Percentiles rank a stretch among this genome's conserved stretches.
Conservation (phyloP, 169 alveolate genomes). For the Theileria parva region DNA sequence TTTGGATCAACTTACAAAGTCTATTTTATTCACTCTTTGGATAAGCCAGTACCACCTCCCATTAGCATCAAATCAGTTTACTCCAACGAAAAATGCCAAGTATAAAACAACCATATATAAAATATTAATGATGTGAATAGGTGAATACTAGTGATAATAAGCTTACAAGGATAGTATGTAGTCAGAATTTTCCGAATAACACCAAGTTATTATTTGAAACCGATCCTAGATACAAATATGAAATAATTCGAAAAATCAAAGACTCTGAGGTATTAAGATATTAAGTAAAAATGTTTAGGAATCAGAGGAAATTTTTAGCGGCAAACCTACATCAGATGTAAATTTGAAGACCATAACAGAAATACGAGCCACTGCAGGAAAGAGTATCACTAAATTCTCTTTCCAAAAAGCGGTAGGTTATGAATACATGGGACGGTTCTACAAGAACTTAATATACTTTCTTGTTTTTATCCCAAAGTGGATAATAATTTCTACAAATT, state of each 20-base stretch:
- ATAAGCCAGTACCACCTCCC: constrained; percentile 18
- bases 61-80: background rate
- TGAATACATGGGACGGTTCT: background rate
- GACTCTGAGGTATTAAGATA: constrained; percentile 14
- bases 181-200: background rate
- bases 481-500: constrained; percentile 5
- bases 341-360: constrained; percentile 9
- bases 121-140: background rate
- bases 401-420: background rate
- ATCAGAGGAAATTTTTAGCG: constrained; percentile 6
- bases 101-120: background rate
- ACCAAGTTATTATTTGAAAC: constrained; percentile 29
- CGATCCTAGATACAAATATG: constrained; percentile 35
- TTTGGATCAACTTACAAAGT: constrained; percentile 1
- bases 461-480: constrained; percentile 18
- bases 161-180: background rate
- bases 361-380: constrained; percentile 34
- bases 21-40: constrained; percentile 15
- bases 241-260: constrained; percentile 2
- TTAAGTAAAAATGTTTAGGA: constrained; percentile 25
- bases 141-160: background rate
- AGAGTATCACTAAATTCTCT: constrained; percentile 22
- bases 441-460: constrained; percentile 6
- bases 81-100: constrained; percentile 12
- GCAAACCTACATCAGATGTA: constrained; percentile 23